Percentiles rank a stretch among this genome's conserved stretches.
Conservation (phyloP, 352 stramenopile genomes). For the Globisporangium splendens region DNA sequence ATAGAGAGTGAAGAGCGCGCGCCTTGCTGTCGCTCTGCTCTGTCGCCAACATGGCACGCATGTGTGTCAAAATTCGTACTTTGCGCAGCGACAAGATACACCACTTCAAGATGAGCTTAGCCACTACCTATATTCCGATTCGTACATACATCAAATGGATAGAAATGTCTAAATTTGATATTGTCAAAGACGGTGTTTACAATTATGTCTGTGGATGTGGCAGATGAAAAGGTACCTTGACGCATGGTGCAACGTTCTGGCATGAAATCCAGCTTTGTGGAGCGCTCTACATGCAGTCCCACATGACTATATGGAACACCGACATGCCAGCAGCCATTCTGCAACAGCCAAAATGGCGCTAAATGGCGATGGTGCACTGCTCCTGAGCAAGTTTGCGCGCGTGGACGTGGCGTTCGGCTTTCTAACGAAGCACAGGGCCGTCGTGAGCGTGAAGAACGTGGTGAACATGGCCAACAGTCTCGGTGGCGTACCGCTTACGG, state of each 20-base stretch:
- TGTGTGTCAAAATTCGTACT: too few species aligned
- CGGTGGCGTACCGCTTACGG: constrained; percentile 29
- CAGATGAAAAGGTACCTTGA: not conserved
- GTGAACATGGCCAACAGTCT: constrained; percentile 64
- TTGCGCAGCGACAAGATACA: too few species aligned
- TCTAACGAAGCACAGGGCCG: constrained; percentile 40
- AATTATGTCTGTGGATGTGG: not conserved
- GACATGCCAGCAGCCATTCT: not conserved
- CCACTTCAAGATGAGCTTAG: too few species aligned
- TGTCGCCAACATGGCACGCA: constrained; percentile 1
- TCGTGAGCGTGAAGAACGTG: constrained; percentile 46
- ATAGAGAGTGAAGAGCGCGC: not conserved
- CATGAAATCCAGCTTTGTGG: not conserved
- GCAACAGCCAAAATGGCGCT: not conserved
- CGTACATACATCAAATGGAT: too few species aligned
- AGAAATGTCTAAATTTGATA: too few species aligned
- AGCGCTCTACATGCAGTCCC: not conserved
- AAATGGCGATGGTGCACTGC: not conserved
- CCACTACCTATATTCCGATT: too few species aligned
- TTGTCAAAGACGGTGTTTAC: too few species aligned
- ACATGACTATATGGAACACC: constrained; percentile 2
- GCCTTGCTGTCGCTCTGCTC: too few species aligned
- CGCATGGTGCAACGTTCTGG: not conserved
- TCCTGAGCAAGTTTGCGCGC: constrained; percentile 52
- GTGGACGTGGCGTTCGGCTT: constrained; percentile 71